Evolutionary conservation across 257 asterid genomes (phyloP), one percentile per base, ranked within the genome.

Genomic region (Primulina huaijiensis): DNA sequence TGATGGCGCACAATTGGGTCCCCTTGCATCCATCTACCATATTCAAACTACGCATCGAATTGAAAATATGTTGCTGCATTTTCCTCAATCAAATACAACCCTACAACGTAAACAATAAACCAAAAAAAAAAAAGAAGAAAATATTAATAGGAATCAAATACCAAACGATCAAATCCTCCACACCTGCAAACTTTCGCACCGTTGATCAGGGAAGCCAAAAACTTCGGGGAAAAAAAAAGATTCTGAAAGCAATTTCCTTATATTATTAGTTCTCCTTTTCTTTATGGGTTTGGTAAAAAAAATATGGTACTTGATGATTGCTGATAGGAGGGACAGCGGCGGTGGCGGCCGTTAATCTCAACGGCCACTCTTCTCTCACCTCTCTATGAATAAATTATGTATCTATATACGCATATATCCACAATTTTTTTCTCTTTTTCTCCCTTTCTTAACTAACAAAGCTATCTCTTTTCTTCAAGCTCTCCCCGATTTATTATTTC

Each of bases 11-110:
- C 0, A 83, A 79, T 65, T 87, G 97, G 37, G 85, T 50, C 69
- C 84, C 78, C 72, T 86, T 94, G 78, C 93, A 89, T 72, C 93
- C 95, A 19, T 94, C 97, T 72, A 85, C 72, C 88, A 94, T 78
- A 76, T 87, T 89, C 83, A 89, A 72, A 78, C 97, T 87, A 61
- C 96, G 95, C 94, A 86, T 86, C 50, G 96, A 78, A 67, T 84
- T 83, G 73, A 79, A 87, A 50, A 89, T 73, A 64, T 83, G 90
- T 38, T 89, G 92, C 79, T 87, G 99, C 97, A 89, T 90, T 80
- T 83, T 84, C 78, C 78, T 67, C 78, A 76, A 75, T 69, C 72
- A 63, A 72, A 33, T 8, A 64, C 73, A 70, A 68, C 72, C 75
- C 71, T 61, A 74, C 53, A 65, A 68, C 65, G 56, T 19, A 65